phyloP scores from a whole-genome alignment of 2,329 filamentous ascomycete species.

The Fusarium subglutinans region DNA sequence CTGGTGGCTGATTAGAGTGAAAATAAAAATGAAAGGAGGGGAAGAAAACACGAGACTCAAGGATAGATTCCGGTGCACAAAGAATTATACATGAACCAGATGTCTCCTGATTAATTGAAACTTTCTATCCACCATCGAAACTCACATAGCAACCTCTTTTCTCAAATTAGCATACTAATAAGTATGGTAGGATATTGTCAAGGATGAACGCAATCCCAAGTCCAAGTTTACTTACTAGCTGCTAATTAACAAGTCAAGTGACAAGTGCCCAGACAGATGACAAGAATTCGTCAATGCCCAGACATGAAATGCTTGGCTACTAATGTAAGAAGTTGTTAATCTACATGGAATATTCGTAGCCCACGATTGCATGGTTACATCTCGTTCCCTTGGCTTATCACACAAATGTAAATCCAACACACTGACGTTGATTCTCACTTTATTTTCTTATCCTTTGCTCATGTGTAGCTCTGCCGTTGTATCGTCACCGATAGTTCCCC shows the following conservation, averaged over 20 bases:
- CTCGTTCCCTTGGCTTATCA: not conserved
- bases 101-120: not conserved
- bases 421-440: not conserved
- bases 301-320: not conserved
- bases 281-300: slow-evolving; percentile 6
- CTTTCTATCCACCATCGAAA: not conserved
- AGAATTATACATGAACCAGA: not conserved
- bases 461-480: slow-evolving; percentile 1
- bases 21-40: not conserved
- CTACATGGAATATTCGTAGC: not conserved
- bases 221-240: not conserved
- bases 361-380: not conserved
- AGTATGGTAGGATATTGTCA: not conserved
- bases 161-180: not conserved
- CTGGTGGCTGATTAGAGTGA: slow-evolving; percentile 24
- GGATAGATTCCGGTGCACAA: not conserved
- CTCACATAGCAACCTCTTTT: not conserved
- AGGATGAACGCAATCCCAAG: not conserved
- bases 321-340: not conserved
- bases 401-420: not conserved
- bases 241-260: not conserved
- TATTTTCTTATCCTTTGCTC: not conserved
- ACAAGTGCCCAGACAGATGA: not conserved
- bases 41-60: not conserved
- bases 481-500: slow-evolving; percentile 27